phyloP scores from a whole-genome alignment of 345 rosid genomes.

The Limnanthes douglasii region DNA sequence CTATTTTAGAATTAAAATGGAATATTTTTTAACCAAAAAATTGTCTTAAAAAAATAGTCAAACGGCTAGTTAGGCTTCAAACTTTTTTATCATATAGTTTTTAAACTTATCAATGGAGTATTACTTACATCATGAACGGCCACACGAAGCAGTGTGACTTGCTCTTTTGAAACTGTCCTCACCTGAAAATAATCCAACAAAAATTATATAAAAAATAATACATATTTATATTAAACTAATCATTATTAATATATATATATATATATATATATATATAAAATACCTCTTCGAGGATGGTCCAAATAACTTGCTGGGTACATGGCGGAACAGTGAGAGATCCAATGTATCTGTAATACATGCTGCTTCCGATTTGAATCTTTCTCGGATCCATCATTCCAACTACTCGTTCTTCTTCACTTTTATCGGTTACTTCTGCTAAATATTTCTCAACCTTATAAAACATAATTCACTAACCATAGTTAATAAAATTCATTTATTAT shows the following conservation, averaged over 20 bases:
- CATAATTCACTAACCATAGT: conserved; percentile 6
- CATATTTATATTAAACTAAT: not conserved
- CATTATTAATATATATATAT: not conserved
- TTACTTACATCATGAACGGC: conserved; percentile 70
- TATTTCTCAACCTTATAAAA: conserved; percentile 16
- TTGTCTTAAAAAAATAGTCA: too few species aligned
- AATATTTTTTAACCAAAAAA: too few species aligned
- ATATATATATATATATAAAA: not conserved
- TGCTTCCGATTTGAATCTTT: conserved; percentile 29
- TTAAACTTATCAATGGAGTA: not conserved
- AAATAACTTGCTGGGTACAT: conserved; percentile 61
- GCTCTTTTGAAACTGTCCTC: conserved; percentile 43
- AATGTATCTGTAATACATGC: conserved; percentile 35
- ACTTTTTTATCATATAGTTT: not conserved
- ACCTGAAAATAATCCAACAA: conserved; percentile 25
- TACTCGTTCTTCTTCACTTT: conserved; percentile 10
- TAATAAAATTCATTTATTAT: not conserved
- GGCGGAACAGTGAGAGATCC: conserved; percentile 88
- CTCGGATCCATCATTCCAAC: conserved; percentile 41
- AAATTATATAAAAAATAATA: not conserved
- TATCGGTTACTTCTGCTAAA: conserved; percentile 19
- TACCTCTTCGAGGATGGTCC: conserved; percentile 51
- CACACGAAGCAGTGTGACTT: conserved; percentile 47
- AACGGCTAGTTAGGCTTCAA: not conserved
- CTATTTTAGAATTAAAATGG: too few species aligned